Evolutionary conservation across 1,284 basidiomycete species (phyloP), one percentile per base, ranked within the genome.

Genomic region (Farysia itapuensis): DNA sequence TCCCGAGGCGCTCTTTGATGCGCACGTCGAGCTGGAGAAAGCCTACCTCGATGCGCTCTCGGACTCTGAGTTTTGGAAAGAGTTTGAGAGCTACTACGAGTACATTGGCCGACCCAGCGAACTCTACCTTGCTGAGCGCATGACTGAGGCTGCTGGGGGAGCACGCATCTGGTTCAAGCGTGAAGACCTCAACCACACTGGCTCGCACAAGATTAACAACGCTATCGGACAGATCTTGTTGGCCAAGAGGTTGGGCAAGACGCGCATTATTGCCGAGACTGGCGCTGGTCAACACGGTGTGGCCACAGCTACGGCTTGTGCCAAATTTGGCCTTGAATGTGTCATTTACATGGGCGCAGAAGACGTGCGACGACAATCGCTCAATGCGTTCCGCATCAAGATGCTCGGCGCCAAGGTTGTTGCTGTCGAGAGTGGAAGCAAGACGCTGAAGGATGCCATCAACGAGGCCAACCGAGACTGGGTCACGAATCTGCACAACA

Each of bases 271-370:
- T 64, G 93, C 94, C 37, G 95, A 99, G 81, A 98, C 95, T 1
- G 94, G 94, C 53, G 94, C 95, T 0, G 95, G 95, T 22, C 94
- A 98, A 78, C 95, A 99, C 78, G 95, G 95, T 78, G 93, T 98
- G 16, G 95, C 95, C 8, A 97, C 94, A 29, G 95, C 95, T 0
- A 98, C 94, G 2, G 95, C 91, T 8, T 98, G 95, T 69, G 94
- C 94, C 36, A 89, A 89, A 69, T 98, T 98, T 72, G 93, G 90
- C 13, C 75, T 98, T 81, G 87, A 97, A 78, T 99, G 95, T 76
- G 80, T 95, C 67, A 83, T 99, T 64, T 98, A 93, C 80, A 98
- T 99, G 94, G 95, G 95, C 43, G 85, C 90, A n/a, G 94, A 97
- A 79, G 95, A 98, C 78, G 93, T 96, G 18, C 84, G 91, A 28